Evolutionary conservation across 2,329 filamentous ascomycete species (phyloP), one percentile per base, ranked within the genome.

Genomic region (Madurella mycetomatis): DNA sequence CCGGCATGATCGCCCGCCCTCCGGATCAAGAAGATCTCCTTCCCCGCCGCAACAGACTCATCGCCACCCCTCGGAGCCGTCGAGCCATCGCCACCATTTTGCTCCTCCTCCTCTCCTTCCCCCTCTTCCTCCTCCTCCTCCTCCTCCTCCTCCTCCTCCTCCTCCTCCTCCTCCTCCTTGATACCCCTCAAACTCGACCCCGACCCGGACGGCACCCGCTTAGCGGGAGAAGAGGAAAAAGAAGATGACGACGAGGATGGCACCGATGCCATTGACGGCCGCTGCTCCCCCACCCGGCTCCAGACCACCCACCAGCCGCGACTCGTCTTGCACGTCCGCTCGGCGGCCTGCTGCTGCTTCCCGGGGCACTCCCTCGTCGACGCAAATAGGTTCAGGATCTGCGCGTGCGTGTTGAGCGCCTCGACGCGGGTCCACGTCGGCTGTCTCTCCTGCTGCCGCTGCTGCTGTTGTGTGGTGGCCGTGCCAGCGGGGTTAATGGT

Each of bases 231-330:
- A 2, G 4, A 42, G 17, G 41, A 42, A 5, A 5, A 42, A 7
- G n/a, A 17, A 4, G n/a, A 11, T 42, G n/a, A 16, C 4, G 41
- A 42, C 4, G 41, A 25, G 25, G 41, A 42, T n/a, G 13, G 17
- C 4, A n/a, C 7, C 41, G 2, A 42, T 7, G 18, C 2, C 9
- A 9, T 2, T 30, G 18, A 25, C 11, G 42, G 15, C n/a, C n/a
- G 25, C 4, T 8, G 42, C 47, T 76, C 76, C 5, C 78, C 63
- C 18, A 85, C 71, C 19, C 82, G 74, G 46, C 77, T 83, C 84
- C 84, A 87, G 25, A 86, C 82, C 31, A 87, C 75, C 84, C 85
- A 87, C 82, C 84, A 87, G 1, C 83, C 84, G 34, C 83, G 78
- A 44, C 73, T 82, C 4, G 84, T 87, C 73, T 87, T 86, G 62